phyloP scores from a whole-genome alignment of 257 asterid genomes.

The Solanum neorickii region DNA sequence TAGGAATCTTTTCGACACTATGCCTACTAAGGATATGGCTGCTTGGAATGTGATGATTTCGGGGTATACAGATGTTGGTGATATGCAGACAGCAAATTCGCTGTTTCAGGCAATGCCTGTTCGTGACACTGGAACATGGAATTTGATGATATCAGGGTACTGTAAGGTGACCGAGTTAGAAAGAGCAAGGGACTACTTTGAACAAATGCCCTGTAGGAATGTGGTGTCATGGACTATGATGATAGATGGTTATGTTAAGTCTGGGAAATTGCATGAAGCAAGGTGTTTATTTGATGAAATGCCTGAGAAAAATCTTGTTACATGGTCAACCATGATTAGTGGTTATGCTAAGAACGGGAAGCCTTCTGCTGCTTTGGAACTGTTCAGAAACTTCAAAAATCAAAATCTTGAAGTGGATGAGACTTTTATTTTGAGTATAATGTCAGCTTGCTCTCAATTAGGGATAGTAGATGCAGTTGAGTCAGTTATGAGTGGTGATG shows the following conservation, averaged over 20 bases:
- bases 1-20: background rate
- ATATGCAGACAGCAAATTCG: background rate
- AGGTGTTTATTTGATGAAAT: background rate
- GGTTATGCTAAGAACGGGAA: conserved; percentile 1
- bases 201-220: conserved; percentile 1
- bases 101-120: background rate
- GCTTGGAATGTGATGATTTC: conserved; percentile 3
- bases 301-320: conserved; percentile 2
- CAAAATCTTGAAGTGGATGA: background rate
- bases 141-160: conserved; percentile 2
- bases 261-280: background rate
- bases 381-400: background rate
- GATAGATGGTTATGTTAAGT: conserved; percentile 2
- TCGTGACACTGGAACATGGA: background rate
- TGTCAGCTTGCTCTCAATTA: conserved; percentile 12
- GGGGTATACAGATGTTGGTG: background rate
- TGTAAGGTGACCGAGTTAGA: background rate
- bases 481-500: background rate
- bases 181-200: background rate
- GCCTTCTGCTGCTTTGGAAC: background rate
- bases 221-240: conserved; percentile 14
- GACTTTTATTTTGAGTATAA: background rate
- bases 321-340: background rate
- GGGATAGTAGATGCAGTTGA: conserved; percentile 8
- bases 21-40: background rate